These are phyloP conservation scores for Aphanocladium album DNA, from an alignment of 2,329 filamentous ascomycete species.

Conservation along the genomic window DNA sequence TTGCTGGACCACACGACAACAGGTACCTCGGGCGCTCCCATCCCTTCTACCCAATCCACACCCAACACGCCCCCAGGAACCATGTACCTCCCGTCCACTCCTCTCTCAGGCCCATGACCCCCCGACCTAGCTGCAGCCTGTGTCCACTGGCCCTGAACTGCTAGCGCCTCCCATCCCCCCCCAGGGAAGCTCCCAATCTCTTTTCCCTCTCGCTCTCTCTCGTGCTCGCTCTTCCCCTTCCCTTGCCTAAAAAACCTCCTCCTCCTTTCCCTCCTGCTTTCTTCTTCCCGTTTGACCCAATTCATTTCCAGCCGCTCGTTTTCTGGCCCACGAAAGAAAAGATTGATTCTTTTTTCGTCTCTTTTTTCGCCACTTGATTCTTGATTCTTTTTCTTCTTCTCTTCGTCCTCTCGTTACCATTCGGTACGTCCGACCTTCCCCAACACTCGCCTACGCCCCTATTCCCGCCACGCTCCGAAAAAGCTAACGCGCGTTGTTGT, in stretches of 20 bases:
- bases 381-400: background rate
- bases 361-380: background rate
- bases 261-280: slow-evolving; percentile 5
- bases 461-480: background rate
- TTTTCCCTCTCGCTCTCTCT: background rate
- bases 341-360: background rate
- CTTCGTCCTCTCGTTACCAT: slow-evolving; percentile 3
- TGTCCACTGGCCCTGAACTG: background rate
- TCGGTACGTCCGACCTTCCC: background rate
- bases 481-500: slow-evolving; percentile 2
- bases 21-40: too few species aligned
- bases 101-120: background rate
- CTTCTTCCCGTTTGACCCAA: background rate
- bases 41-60: too few species aligned
- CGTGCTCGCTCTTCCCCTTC: background rate
- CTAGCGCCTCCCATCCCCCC: background rate
- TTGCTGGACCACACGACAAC: too few species aligned
- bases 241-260: slow-evolving; percentile 7
- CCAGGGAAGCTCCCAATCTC: slow-evolving; percentile 1
- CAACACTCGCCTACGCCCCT: background rate
- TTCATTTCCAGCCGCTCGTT: slow-evolving; percentile 15
- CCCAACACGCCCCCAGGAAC: background rate
- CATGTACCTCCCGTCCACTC: background rate
- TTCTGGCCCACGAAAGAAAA: slow-evolving; percentile 9
- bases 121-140: background rate